phyloP scores from a whole-genome alignment of 306 rosid genomes.

The Medicago ruthenica region DNA sequence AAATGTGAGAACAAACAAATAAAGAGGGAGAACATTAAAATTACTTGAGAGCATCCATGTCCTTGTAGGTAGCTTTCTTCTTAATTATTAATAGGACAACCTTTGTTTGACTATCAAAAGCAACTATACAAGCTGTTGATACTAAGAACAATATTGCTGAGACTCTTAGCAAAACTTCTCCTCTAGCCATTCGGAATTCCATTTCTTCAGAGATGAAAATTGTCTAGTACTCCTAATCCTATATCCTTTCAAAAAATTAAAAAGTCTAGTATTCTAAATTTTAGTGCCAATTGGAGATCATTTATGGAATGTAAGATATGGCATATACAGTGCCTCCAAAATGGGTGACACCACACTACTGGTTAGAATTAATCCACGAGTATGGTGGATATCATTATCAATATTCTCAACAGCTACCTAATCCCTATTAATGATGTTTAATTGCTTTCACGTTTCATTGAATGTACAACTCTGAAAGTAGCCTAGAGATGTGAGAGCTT shows the following conservation, averaged over 20 bases:
- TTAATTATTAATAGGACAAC: constrained; percentile 26
- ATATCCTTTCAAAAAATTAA: too few relatives aligned
- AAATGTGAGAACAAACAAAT: neutral
- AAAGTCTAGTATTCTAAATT: neutral
- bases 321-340: neutral
- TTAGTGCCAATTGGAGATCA: neutral
- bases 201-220: neutral
- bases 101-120: constrained; percentile 64
- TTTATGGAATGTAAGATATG: constrained; percentile 1
- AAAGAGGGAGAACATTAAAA: neutral
- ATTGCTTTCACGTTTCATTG: constrained; percentile 15
- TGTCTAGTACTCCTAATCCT: neutral
- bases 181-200: constrained; percentile 47
- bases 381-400: neutral
- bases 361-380: constrained; percentile 1
- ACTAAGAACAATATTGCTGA: constrained; percentile 48
- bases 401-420: constrained; percentile 38
- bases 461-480: neutral
- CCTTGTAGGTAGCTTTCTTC: constrained; percentile 65
- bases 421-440: constrained; percentile 26
- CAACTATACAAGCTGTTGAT: constrained; percentile 62
- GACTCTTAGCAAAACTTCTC: constrained; percentile 57
- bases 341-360: neutral
- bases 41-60: constrained; percentile 66
- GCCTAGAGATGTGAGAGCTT: neutral